Conservation (phyloP, 148 eudicot genomes). For the Rheum nobile region DNA sequence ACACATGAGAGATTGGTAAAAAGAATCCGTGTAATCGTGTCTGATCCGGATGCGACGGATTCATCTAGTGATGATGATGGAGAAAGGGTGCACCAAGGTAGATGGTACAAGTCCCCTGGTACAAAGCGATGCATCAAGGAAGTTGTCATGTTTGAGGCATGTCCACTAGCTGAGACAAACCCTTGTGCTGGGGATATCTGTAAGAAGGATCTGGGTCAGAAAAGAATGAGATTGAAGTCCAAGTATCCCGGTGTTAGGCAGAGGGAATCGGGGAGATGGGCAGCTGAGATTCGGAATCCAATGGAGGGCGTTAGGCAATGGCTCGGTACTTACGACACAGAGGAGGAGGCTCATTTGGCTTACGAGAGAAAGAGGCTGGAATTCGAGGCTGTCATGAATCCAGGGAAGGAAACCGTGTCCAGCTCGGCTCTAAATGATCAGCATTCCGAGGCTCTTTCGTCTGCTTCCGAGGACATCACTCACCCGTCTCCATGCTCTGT, state of each 20-base stretch:
- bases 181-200: not conserved
- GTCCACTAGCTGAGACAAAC: too few relatives aligned
- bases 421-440: too few relatives aligned
- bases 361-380: slow-evolving; percentile 1
- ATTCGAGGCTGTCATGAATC: not conserved
- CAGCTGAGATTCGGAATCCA: slow-evolving; percentile 31
- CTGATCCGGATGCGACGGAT: slow-evolving; percentile 15
- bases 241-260: slow-evolving; percentile 24
- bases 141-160: slow-evolving; percentile 1
- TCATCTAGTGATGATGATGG: slow-evolving; percentile 15
- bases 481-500: slow-evolving; percentile 39
- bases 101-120: not conserved
- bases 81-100: not conserved
- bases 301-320: not conserved
- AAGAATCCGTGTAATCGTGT: too few relatives aligned
- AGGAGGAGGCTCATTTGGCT: too few relatives aligned
- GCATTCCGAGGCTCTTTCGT: not conserved
- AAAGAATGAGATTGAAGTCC: not conserved
- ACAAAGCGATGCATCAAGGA: slow-evolving; percentile 15
- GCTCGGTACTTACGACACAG: too few relatives aligned
- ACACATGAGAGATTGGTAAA: too few relatives aligned
- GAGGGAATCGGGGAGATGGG: slow-evolving; percentile 25
- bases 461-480: too few relatives aligned
- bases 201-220: not conserved
- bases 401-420: not conserved